Evolutionary conservation across 2,329 filamentous ascomycete species (phyloP), one percentile per base, ranked within the genome.

Genomic region (Triangularia setosa): DNA sequence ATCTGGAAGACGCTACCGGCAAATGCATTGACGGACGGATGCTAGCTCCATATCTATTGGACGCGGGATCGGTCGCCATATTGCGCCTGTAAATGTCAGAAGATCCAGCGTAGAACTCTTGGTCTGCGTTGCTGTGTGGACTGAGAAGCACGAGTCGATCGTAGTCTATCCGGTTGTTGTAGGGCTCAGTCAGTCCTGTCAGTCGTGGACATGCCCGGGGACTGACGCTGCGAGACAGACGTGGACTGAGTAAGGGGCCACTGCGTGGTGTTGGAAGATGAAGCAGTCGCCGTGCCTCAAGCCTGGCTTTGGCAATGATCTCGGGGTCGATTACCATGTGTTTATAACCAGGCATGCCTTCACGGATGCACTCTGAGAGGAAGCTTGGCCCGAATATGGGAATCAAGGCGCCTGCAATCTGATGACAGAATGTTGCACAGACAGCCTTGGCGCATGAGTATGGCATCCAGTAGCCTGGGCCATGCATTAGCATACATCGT

Each of bases 381-480:
- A 99, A 99, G 48, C 87, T 84, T 12, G 87, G 84, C 0, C 95
- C 95, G 75, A 99, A 99, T 65, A 99, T 83, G 4, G 95, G 95
- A 8, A 95, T 95, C 62, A 99, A 79, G 0, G 91, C 93, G 64
- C 89, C 89, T 14, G 94, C 89, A 67, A 99, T 96, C 35, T 85
- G 80, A 75, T 89, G 87, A 78, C 94, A 98, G 75, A 98, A 98
- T 0, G 91, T 97, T 3, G 91, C 86, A 72, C 93, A 96, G 60
- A 99, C 81, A 11, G 92, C 93, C 76, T 86, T 90, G 56, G 95
- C 95, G 69, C 93, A 96, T 44, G 86, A 80, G 72, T 89, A 98
- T 1, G 94, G 94, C 85, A 98, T 92, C 95, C 95, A 99, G 77
- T 98, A 99, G 33, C 95, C 93, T 96, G 54, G n/a, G 60, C 33